phyloP scores from a whole-genome alignment of 2,329 filamentous ascomycete species.

The Ophioceras dolichostomum region DNA sequence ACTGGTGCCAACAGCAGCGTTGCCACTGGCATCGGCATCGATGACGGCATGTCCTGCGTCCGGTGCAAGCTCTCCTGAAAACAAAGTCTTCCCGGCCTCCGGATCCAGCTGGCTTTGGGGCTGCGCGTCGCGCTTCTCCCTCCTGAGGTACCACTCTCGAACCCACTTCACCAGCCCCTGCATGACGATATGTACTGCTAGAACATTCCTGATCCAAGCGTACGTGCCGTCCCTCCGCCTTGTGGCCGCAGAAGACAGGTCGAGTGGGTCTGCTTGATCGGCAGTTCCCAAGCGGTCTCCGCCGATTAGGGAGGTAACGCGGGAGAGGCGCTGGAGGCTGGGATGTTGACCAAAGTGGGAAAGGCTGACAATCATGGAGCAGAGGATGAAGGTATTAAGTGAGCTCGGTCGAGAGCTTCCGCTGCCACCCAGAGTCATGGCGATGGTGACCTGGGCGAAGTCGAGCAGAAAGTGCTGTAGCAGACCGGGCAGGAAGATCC shows the following conservation, averaged over 20 bases:
- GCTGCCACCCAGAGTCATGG: constrained; percentile 77
- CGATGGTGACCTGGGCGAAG: constrained; percentile 85
- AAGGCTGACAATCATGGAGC: constrained; percentile 52
- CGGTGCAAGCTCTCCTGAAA: constrained; percentile 15
- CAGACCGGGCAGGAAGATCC: constrained; percentile 79
- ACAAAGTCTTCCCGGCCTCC: constrained; percentile 41
- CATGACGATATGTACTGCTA: constrained; percentile 64
- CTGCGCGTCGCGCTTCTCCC: constrained; percentile 41
- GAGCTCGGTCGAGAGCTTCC: constrained; percentile 53
- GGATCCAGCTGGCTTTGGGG: constrained; percentile 42
- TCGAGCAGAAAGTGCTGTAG: constrained; percentile 83
- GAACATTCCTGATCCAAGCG: constrained; percentile 53
- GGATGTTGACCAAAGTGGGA: constrained; percentile 34
- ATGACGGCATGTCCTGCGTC: neutral
- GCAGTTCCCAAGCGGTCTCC: constrained; percentile 16
- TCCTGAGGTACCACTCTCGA: constrained; percentile 52
- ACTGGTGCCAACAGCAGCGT: too few relatives aligned
- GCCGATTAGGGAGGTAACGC: constrained; percentile 16
- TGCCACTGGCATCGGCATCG: too few relatives aligned
- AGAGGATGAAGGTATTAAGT: constrained; percentile 59
- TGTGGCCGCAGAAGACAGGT: constrained; percentile 30
- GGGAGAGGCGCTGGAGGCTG: constrained; percentile 35
- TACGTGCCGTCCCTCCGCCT: constrained; percentile 44
- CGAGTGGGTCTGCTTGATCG: constrained; percentile 34
- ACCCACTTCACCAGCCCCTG: constrained; percentile 62